phyloP scores from a whole-genome alignment of 2,329 filamentous ascomycete genomes.

The Fusarium sp. region DNA sequence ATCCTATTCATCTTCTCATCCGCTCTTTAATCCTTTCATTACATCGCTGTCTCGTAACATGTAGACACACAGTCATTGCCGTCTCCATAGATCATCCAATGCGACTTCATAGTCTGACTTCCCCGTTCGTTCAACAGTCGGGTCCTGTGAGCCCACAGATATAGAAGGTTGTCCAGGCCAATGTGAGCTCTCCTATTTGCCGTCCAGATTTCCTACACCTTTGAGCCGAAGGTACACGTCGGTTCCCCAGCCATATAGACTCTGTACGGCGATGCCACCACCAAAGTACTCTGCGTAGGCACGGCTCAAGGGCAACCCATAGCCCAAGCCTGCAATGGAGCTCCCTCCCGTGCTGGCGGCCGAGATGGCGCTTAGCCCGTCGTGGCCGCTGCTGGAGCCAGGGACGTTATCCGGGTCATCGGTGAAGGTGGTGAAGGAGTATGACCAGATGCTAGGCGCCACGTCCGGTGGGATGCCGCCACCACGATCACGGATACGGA shows the following conservation, averaged over 20 bases:
- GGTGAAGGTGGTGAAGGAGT: slow-evolving; percentile 94
- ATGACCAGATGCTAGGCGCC: slow-evolving; percentile 90
- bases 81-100: not conserved
- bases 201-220: slow-evolving; percentile 64
- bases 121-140: not conserved
- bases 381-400: slow-evolving; percentile 51
- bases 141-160: not conserved
- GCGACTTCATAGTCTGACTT: not conserved
- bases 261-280: slow-evolving; percentile 93
- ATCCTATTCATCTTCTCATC: not conserved
- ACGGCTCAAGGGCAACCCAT: slow-evolving; percentile 86
- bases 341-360: slow-evolving; percentile 74
- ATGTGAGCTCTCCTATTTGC: slow-evolving; percentile 23
- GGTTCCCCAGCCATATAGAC: slow-evolving; percentile 88
- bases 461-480: slow-evolving; percentile 89
- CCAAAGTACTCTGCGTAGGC: slow-evolving; percentile 99
- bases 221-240: slow-evolving; percentile 73
- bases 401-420: slow-evolving; percentile 58
- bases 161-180: slow-evolving; percentile 1
- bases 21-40: not conserved
- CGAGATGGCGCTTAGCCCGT: slow-evolving; percentile 76
- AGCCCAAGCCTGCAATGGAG: slow-evolving; percentile 91
- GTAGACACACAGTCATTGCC: not conserved
- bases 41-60: not conserved
- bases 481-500: slow-evolving; percentile 93